Evolutionary conservation across 108 stramenopile genomes (phyloP), one percentile per base, ranked within the genome.

Genomic region (Heterococcus sp.): DNA sequence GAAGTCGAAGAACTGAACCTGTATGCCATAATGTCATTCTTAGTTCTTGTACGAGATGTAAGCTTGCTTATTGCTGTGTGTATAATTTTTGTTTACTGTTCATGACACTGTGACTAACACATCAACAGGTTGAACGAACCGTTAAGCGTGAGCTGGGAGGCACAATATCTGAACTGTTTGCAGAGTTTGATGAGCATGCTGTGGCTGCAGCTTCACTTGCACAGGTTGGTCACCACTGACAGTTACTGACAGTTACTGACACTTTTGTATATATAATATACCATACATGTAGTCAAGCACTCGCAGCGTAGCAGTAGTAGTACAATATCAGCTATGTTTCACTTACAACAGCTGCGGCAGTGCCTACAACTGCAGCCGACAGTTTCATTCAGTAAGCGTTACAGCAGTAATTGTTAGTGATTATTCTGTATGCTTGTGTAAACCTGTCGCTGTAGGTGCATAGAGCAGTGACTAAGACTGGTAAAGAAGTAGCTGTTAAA

Each of bases 131-230:
- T 35, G 67, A 75, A 38, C 32, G 74, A 30, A 69, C 82, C 46
- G 68, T 83, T 8, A 65, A 37, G 35, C 2, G 14, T 14, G 74
- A 83, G 68, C 74, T 75, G 21, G 82, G 82, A 11, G 46, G 66
- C 33, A 37, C 86, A 21, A 74, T 95, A 3, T 88, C 89, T 2
- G 90, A 91, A 8, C 69, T 95, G 74, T 95, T 95, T 71, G 89
- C 84, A 36, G 68, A 88, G 27, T 95, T 97, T 78, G 91, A 94
- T 11, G 77, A 38, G 1, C 72, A 84, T 35, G 95, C 97, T 8
- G 88, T 97, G 81, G 97, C 97, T 5, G 92, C 92, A 2, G 97
- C 97, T 8, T 91, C 90, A 0, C 84, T 97, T 3, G 97, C 97
- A 2, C 97, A 97, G 83, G 97, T 97, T 8, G 92, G 92, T n/a